These are phyloP conservation scores for Kuraishia molischiana DNA, from an alignment of 805 yeast species.

Conservation along the genomic window DNA sequence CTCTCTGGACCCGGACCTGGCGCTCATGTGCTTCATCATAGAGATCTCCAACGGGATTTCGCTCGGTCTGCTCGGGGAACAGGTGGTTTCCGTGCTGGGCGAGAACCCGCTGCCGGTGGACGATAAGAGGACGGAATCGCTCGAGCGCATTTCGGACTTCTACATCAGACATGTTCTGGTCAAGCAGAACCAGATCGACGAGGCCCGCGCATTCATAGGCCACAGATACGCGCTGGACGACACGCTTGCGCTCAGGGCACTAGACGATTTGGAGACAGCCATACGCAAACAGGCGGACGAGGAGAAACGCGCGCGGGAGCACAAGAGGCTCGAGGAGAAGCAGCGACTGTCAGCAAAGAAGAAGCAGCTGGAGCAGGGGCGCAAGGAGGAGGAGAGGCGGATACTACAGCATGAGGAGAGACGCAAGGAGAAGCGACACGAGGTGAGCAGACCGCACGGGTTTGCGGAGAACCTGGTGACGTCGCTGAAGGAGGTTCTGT, in stretches of 20 bases:
- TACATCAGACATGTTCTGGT: conserved; percentile 2
- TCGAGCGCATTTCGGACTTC: conserved; percentile 1
- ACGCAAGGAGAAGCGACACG: conserved; percentile 1
- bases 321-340: conserved; percentile 7
- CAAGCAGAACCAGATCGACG: neutral
- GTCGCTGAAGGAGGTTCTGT: neutral
- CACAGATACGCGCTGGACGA: conserved; percentile 1
- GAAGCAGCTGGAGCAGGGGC: neutral
- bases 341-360: conserved; percentile 16
- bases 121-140: neutral
- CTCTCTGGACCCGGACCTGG: conserved; percentile 15
- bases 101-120: conserved; percentile 1
- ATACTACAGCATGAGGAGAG: conserved; percentile 2
- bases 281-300: conserved; percentile 8
- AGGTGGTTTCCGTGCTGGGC: conserved; percentile 13
- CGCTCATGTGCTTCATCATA: conserved; percentile 19
- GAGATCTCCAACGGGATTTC: conserved; percentile 18
- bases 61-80: conserved; percentile 9
- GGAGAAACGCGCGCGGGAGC: conserved; percentile 9
- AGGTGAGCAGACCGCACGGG: neutral
- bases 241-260: neutral
- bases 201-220: neutral
- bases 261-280: neutral
- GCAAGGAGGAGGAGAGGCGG: conserved; percentile 2
- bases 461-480: neutral